A percentile compares a stretch with the other conserved stretches of the same genome.
Conservation (phyloP, 2,329 filamentous ascomycete genomes). For the Alternaria panax region DNA sequence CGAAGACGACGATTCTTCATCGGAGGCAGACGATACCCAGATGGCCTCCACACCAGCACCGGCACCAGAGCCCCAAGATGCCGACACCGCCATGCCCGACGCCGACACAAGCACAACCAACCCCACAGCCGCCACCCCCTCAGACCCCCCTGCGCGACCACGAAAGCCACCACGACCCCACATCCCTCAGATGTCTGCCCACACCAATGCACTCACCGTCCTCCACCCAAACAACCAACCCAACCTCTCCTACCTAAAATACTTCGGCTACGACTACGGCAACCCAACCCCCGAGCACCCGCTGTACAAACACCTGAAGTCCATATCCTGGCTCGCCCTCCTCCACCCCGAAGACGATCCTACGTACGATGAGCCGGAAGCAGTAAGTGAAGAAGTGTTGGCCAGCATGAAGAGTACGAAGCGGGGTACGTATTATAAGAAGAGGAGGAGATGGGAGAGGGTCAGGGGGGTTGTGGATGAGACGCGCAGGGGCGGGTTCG, state of each 20-base stretch:
- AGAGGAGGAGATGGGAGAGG: constrained; percentile 81
- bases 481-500: constrained; percentile 77
- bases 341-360: constrained; percentile 77
- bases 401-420: constrained; percentile 80
- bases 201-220: constrained; percentile 79
- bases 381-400: constrained; percentile 67
- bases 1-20: constrained; percentile 38
- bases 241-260: constrained; percentile 85
- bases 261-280: constrained; percentile 83
- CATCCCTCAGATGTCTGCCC: constrained; percentile 67
- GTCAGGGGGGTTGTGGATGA: constrained; percentile 76
- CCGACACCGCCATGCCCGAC: constrained; percentile 11
- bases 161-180: constrained; percentile 43
- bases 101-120: too few relatives aligned
- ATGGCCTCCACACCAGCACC: constrained; percentile 6
- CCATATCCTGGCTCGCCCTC: constrained; percentile 91
- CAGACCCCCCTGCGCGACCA: constrained; percentile 32
- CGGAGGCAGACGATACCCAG: neutral
- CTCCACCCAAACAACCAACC: constrained; percentile 84
- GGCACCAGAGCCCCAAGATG: neutral
- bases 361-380: constrained; percentile 73
- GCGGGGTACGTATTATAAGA: constrained; percentile 85
- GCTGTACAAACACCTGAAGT: constrained; percentile 79
- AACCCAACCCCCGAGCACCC: constrained; percentile 72
- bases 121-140: too few relatives aligned